Percentiles rank a stretch among this genome's conserved stretches.
These are phyloP conservation scores for Ailanthus altissimus DNA, from an alignment of 345 rosid species.

Conservation along the genomic window DNA sequence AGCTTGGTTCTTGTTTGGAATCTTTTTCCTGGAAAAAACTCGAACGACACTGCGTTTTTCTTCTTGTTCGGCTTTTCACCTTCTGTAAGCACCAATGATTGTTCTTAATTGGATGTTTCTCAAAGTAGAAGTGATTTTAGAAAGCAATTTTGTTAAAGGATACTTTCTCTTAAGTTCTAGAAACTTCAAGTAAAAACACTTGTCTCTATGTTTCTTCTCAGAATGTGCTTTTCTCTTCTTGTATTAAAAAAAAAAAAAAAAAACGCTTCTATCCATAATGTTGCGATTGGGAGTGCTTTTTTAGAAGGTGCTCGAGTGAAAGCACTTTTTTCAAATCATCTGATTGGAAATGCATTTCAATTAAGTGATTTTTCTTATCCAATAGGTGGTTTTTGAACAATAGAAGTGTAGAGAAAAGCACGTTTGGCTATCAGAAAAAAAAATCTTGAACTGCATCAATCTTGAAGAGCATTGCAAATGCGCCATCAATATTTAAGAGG, in stretches of 20 bases:
- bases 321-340: too few relatives aligned
- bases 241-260: too few relatives aligned
- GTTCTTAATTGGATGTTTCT: neutral
- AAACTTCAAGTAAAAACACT: neutral
- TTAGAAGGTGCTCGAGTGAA: neutral
- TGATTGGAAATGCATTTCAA: too few relatives aligned
- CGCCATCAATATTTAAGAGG: too few relatives aligned
- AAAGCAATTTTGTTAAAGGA: neutral
- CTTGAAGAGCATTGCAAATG: too few relatives aligned
- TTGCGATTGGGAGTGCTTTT: neutral
- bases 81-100: slow-evolving; percentile 28
- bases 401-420: too few relatives aligned
- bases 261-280: too few relatives aligned
- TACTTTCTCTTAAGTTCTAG: neutral
- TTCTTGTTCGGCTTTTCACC: slow-evolving; percentile 43
- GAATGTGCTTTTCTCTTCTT: neutral
- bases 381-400: too few relatives aligned
- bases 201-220: neutral
- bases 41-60: slow-evolving; percentile 23
- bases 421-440: too few relatives aligned
- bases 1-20: slow-evolving; percentile 19
- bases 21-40: slow-evolving; percentile 12
- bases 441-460: too few relatives aligned
- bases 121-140: neutral
- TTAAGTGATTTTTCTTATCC: too few relatives aligned